These are phyloP conservation scores for Cornus kousa DNA, from an alignment of 148 eudicot species.

Conservation along the genomic window DNA sequence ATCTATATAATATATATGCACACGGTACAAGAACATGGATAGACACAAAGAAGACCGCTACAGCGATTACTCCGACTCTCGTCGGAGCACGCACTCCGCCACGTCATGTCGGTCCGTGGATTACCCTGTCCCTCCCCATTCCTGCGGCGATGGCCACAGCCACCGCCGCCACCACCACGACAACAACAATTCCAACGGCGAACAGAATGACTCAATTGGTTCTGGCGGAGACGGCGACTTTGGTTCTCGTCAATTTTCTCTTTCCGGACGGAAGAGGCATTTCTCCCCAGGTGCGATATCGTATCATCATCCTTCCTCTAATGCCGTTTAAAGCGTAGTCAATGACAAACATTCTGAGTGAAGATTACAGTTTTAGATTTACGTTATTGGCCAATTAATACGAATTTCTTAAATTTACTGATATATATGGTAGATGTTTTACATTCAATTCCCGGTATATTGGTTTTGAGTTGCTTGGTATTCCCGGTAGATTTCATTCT, in stretches of 20 bases:
- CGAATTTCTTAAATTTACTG: not conserved
- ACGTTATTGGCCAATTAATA: not conserved
- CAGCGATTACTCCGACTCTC: not conserved
- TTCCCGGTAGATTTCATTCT: not conserved
- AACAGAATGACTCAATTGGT: constrained; percentile 22
- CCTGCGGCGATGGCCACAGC: constrained; percentile 14
- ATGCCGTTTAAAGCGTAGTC: too few species aligned
- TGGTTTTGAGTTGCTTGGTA: too few species aligned
- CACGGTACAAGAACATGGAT: not conserved
- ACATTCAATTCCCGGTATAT: not conserved
- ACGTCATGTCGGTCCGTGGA: constrained; percentile 9
- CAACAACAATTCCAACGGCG: constrained; percentile 14
- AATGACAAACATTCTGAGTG: not conserved
- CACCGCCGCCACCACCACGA: constrained; percentile 16
- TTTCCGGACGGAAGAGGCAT: constrained; percentile 31
- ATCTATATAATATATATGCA: too few species aligned
- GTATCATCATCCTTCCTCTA: too few species aligned
- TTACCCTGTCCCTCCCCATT: not conserved
- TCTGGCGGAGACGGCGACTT: constrained; percentile 2
- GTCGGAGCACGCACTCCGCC: not conserved
- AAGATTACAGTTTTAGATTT: not conserved
- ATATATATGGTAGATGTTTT: not conserved
- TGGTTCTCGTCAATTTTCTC: constrained; percentile 21
- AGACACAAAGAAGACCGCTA: not conserved
- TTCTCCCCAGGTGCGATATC: not conserved